Evolutionary conservation across 768 basidiomycete species (phyloP).

Genomic region (Mycena pura): DNA sequence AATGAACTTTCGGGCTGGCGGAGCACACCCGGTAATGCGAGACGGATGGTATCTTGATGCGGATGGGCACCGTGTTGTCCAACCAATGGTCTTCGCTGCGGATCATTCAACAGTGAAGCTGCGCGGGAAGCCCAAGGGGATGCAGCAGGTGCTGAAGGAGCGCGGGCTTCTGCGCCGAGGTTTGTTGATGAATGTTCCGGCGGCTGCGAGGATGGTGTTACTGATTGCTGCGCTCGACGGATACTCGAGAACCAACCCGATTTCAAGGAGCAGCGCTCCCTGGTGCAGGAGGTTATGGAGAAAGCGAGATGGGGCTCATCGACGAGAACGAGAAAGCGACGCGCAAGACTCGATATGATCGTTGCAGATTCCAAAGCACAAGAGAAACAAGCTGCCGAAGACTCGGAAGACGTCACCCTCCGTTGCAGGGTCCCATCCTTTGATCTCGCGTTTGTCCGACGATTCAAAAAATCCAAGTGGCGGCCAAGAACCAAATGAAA

Average conservation of each 20-base stretch:
- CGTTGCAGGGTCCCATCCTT: neutral
- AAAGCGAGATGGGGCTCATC: neutral
- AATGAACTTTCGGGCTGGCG: conserved; percentile 35
- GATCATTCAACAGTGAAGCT: conserved; percentile 23
- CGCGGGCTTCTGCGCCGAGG: conserved; percentile 24
- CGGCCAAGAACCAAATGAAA: neutral
- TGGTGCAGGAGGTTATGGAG: conserved; percentile 13
- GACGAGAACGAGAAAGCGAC: neutral
- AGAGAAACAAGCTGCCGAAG: neutral
- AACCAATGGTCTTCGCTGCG: conserved; percentile 31
- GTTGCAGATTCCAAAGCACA: neutral
- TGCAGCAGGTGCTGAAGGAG: conserved; percentile 34
- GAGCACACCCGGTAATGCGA: conserved; percentile 31
- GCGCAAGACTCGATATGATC: neutral
- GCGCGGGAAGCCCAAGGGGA: conserved; percentile 36
- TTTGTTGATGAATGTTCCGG: conserved; percentile 21
- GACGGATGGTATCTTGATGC: conserved; percentile 30
- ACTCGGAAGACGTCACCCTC: neutral
- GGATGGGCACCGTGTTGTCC: conserved; percentile 19
- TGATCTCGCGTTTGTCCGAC: neutral
- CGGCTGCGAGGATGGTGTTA: neutral
- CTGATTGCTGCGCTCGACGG: conserved; percentile 33
- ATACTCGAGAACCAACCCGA: conserved; percentile 20
- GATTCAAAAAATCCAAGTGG: neutral
- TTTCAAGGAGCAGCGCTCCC: conserved; percentile 8